Base-by-base conservation (phyloP, 2,329 filamentous ascomycete genomes). In the Hymenoscyphus infarciens region DNA sequence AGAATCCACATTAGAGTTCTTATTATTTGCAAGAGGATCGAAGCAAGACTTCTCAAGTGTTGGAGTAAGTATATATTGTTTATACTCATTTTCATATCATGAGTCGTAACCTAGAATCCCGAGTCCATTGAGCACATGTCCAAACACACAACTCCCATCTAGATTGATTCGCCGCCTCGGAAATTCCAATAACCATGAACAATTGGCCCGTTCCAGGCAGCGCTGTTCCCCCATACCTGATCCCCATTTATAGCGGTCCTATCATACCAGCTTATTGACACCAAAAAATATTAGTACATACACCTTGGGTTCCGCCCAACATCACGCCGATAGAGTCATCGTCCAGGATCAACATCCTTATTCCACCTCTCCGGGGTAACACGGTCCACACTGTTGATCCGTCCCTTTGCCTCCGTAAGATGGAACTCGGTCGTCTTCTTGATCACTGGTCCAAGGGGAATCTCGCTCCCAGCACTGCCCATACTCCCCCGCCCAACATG, bases 311-410 rank as follows among this genome's bases (percentile, higher is more conserved):
- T 35, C 2, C 42, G 19, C n/a, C 25, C 8, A 25, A 22, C n/a
- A 49, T 4, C 42, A n/a, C n/a, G n/a, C 42, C 42, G 13, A 13
- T 7, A 3, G 7, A 11, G 7, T 49, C 19, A 49, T n/a, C 19
- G 19, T 25, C n/a, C 10, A 10, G n/a, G 8, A 4, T 13, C 42
- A 3, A 25, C 19, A 49, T 56, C 33, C 54, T 19, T 25, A 31
- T 56, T 56, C 54, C 54, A 56, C 25, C 54, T 56, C 19, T 55
- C 33, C 33, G 35, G 54, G 6, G 33, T 35, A 35, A 56, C n/a
- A 16, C 27, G 15, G 11, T 56, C 54, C 11, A 31, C 15, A 35
- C 33, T 35, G 29, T 56, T 35, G 8, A 56, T 27, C 3, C 33
- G 27, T 3, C 54, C 25, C 7, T n/a, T 31, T 13, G 4, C 54